Evolutionary conservation across 2,329 filamentous ascomycete species (phyloP), one percentile per base, ranked within the genome.

Genomic region (Ceratocystis destructans): DNA sequence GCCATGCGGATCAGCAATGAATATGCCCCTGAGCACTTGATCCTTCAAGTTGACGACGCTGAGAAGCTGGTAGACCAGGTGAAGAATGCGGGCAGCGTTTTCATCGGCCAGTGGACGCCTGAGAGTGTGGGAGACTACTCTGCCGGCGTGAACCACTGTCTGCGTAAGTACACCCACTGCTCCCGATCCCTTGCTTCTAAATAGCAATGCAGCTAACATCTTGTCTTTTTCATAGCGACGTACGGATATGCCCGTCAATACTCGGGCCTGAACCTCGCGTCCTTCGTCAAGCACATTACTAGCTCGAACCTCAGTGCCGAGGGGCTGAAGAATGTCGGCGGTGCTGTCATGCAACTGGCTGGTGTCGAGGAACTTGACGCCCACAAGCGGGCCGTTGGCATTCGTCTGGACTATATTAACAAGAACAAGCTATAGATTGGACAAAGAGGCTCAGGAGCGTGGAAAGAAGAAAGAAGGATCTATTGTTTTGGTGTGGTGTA

Each of bases 211-310:
- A 50, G 67, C 71, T 72, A 68, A 72, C 66, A 62, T 71, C 68
- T 70, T 15, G n/a, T 31, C 5, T 64, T 5, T 37, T 17, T 17
- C 20, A 62, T 71, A 96, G 91, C 94, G 64, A 99, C 94, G 0
- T 99, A 97, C 73, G 94, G 94, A 50, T 99, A 96, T 73, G 94
- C 94, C 62, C 96, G 96, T 78, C 94, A 99, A 76, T 99, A 99
- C 79, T 96, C 91, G 5, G 94, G 94, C 64, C 94, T 99, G 73
- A 99, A 96, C 76, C 83, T 99, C 5, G 90, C 85, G 41, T 97
- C 93, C 1, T 99, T 96, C 77, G 83, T 96, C 75, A 99, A 99
- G 79, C 91, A 97, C 80, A 96, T 99, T 73, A 99, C 94, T 46
- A 94, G 89, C 78, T 90, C 91, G 0, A 89, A 96, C 75, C 81